Percentiles rank a stretch among this genome's conserved stretches.
phyloP scores from a whole-genome alignment of 345 rosid genomes.

The Turritis glabra region DNA sequence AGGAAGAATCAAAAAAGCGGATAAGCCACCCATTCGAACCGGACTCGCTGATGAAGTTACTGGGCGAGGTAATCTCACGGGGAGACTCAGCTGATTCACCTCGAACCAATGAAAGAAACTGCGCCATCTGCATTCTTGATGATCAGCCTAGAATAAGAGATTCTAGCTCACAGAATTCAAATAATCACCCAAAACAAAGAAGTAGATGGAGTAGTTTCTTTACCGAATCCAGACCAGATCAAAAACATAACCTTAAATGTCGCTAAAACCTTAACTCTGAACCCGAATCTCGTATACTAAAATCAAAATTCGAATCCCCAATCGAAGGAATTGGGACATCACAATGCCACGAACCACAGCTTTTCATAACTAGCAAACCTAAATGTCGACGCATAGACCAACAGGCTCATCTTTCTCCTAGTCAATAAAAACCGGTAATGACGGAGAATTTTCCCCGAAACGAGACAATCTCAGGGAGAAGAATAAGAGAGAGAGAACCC shows the following conservation, averaged over 20 bases:
- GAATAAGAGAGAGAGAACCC: background rate
- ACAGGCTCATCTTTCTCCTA: background rate
- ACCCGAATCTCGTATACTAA: background rate
- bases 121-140: slow-evolving; percentile 50
- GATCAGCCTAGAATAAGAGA: background rate
- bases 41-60: slow-evolving; percentile 61
- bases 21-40: slow-evolving; percentile 98
- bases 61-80: slow-evolving; percentile 75
- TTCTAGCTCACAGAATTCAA: background rate
- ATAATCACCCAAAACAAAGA: background rate
- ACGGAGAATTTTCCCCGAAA: background rate
- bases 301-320: background rate
- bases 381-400: slow-evolving; percentile 7
- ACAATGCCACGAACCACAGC: background rate
- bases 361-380: background rate
- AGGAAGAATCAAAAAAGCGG: slow-evolving; percentile 91
- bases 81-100: slow-evolving; percentile 75
- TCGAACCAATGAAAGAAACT: slow-evolving; percentile 76
- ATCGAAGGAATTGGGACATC: background rate
- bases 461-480: background rate
- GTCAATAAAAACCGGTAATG: background rate
- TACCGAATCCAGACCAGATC: background rate
- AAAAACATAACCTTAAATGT: background rate
- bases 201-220: background rate
- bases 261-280: background rate